Evolutionary conservation across 2,329 filamentous ascomycete genomes (phyloP), one percentile per base, ranked within the genome.

Genomic region (Xylariaceae sp.): DNA sequence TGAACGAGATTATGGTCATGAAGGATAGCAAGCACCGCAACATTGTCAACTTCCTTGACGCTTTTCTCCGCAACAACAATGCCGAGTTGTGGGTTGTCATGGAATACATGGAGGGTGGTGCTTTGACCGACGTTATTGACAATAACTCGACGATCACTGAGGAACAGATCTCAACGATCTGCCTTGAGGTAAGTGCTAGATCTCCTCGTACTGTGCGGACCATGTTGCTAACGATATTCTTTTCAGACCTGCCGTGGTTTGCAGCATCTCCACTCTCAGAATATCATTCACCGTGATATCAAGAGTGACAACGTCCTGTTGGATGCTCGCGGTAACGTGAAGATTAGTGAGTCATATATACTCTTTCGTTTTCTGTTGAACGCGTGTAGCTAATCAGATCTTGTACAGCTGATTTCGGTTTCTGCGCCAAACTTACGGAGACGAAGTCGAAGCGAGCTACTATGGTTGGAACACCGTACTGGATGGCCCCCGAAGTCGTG

Each of bases 1-100:
- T 99, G 56, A 99, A 99, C 74, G 94, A 99, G 72, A 99, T 99
- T 71, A 95, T 99, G 78, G 94, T 99, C 61, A 99, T 99, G 94
- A 97, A 97, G 79, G 94, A 99, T 77, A 96, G 91, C 80, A 90
- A 92, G 73, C 94, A 99, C 75, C 88, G 89, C 62, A 99, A 99
- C 76, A 99, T 99, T 79, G 94, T 99, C 76, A 99, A 99, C 77
- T 99, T 96, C 78, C 79, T 99, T 39, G 94, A 99, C 69, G 92
- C 93, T 2, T 99, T 97, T 80, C 78, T 99, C 71, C 90, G 94
- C 70, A 96, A 97, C 74, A 93, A 94, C 74, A 92, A 90, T 70
- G 85, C 89, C 57, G 94, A 99, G 74, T 83, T 99, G n/a, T 99
- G 94, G 94, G 92, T 99, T 9, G 93, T 99, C 55, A 96, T 99